Base-by-base conservation (phyloP, 345 rosid genomes). In the Citrus trifoliata region DNA sequence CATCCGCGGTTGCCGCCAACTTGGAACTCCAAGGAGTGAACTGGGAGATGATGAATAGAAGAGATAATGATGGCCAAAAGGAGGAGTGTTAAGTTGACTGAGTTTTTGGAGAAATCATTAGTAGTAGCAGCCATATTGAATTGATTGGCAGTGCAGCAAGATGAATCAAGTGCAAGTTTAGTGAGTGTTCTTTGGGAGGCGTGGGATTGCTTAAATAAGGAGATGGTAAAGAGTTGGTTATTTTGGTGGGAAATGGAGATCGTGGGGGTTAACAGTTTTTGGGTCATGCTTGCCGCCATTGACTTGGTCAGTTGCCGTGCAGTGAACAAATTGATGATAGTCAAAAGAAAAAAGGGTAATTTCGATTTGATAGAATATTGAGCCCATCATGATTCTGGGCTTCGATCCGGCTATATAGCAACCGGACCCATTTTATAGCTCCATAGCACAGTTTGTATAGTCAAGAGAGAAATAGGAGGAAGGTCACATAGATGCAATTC, bases 1-100 rank as follows among this genome's bases (percentile, higher is more conserved):
- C 93, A 90, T 25, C 90, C 88, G 21, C 81, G 19, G 33, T 14
- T 66, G 19, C 88, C 91, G 18, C 89, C 91, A 19, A 88, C 89
- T 69, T 87, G 80, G 80, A 74, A 87, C 70, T 87, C 90, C 0
- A 85, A 83, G 70, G 87, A 84, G 21, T 65, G 60, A n/a, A 87
- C 87, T 6, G 80, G 37, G 46, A 67, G 73, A 65, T 1, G 60
- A 19, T 77, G 80, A 22, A 78, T 84, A 76, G 71, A 79, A 6
- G 64, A 74, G 58, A 83, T 66, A 21, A 85, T 27, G 73, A 3
- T 46, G 3, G 64, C 24, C 64, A 79, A 12, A 7, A 79, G 64
- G 67, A 83, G 69, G 25, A 84, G 56, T 22, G 76, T 65, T 53
- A 60, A 60, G 48, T 28, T 73, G 25, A 67, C 14, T 24, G 70